Evolutionary conservation across 495 filamentous ascomycete species (phyloP).

Genomic region (Xylaria grammica): DNA sequence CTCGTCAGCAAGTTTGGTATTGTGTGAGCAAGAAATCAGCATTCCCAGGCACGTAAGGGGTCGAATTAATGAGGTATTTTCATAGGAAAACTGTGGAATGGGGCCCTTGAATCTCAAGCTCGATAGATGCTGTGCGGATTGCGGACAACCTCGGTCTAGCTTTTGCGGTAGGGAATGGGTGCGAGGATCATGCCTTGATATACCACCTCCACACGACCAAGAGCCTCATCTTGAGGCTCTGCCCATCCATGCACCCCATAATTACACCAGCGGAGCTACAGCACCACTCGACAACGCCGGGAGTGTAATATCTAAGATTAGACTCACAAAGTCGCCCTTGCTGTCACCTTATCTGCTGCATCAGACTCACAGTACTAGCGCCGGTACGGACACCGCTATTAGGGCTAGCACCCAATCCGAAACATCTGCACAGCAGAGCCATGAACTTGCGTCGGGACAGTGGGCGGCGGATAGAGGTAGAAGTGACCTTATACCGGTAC

Average conservation of each 20-base stretch:
- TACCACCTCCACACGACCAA: not conserved
- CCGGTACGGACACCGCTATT: not conserved
- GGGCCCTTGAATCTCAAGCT: not conserved
- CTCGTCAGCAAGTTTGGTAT: not conserved
- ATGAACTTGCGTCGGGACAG: not conserved
- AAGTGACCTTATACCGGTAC: not conserved
- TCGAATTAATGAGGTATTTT: not conserved
- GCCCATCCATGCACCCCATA: slow-evolving; percentile 11
- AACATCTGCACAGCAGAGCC: slow-evolving; percentile 1
- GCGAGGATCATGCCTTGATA: not conserved
- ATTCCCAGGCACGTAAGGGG: not conserved
- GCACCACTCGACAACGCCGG: slow-evolving; percentile 10
- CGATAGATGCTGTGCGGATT: not conserved
- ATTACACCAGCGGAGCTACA: slow-evolving; percentile 8
- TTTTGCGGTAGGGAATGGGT: not conserved
- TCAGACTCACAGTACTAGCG: not conserved
- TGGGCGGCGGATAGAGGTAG: not conserved
- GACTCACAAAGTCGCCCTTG: slow-evolving; percentile 3
- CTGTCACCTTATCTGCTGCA: slow-evolving; percentile 5
- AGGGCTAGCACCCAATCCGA: not conserved
- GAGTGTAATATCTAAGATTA: slow-evolving; percentile 4
- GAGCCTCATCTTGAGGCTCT: slow-evolving; percentile 17
- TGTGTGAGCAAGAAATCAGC: slow-evolving; percentile 10
- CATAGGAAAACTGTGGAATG: not conserved
- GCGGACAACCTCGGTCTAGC: slow-evolving; percentile 3